Percentiles rank a stretch among this genome's conserved stretches.
Evolutionary conservation across 805 yeast genomes (phyloP).

Genomic region (Pichia kluyveri): DNA sequence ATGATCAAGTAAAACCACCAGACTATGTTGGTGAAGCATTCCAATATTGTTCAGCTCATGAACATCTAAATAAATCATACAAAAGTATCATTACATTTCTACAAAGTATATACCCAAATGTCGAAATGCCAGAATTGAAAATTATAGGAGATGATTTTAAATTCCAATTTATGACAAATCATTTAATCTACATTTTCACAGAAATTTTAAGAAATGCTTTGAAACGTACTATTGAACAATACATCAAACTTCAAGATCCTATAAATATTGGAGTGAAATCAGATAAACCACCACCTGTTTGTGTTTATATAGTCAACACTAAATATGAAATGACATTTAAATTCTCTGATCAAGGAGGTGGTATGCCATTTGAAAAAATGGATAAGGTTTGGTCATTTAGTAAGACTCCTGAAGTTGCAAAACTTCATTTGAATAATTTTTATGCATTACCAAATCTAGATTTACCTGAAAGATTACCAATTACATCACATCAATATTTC

Average conservation of each 20-base stretch:
- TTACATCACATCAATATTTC: constrained; percentile 12
- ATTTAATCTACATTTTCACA: constrained; percentile 77
- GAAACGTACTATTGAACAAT: constrained; percentile 64
- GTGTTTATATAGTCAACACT: constrained; percentile 63
- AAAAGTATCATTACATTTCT: constrained; percentile 42
- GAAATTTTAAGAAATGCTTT: constrained; percentile 80
- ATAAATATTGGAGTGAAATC: constrained; percentile 9
- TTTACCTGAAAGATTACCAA: constrained; percentile 23
- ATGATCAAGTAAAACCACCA: constrained; percentile 35
- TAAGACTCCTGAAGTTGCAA: constrained; percentile 52
- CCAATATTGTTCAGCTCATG: constrained; percentile 65
- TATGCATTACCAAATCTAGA: constrained; percentile 61
- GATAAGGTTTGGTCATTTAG: constrained; percentile 82
- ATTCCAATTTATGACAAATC: constrained; percentile 81
- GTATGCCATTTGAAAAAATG: constrained; percentile 52
- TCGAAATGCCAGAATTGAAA: constrained; percentile 61
- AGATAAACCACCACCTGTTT: constrained; percentile 55
- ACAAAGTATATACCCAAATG: constrained; percentile 42
- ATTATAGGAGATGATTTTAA: constrained; percentile 69
- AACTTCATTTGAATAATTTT: constrained; percentile 51
- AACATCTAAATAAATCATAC: constrained; percentile 52
- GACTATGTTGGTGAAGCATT: constrained; percentile 71
- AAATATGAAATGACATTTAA: constrained; percentile 63
- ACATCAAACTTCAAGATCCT: constrained; percentile 20
- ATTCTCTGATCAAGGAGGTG: constrained; percentile 88